Evolutionary conservation across 768 basidiomycete genomes (phyloP).

Genomic region (Suillus bovinus): DNA sequence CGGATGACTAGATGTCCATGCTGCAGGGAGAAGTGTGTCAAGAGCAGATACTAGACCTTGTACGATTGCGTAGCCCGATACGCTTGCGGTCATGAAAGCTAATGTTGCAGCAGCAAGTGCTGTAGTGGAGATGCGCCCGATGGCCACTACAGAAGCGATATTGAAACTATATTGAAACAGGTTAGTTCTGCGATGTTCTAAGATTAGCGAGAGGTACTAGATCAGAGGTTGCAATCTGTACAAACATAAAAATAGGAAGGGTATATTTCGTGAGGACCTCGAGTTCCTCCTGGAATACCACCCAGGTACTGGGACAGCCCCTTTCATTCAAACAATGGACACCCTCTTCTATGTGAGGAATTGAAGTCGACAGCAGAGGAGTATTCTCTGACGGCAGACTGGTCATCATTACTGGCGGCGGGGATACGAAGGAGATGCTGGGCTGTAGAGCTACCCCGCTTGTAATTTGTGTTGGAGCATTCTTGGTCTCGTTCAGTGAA

Average conservation of each 20-base stretch:
- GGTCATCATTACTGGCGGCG: neutral
- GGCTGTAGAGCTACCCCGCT: neutral
- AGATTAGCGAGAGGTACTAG: constrained; percentile 9
- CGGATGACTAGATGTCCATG: constrained; percentile 90
- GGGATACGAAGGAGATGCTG: constrained; percentile 18
- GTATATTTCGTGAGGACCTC: constrained; percentile 61
- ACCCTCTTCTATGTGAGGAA: constrained; percentile 58
- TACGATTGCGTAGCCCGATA: constrained; percentile 60
- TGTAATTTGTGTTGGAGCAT: neutral
- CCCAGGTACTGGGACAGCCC: constrained; percentile 23
- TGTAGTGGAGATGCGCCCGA: constrained; percentile 88
- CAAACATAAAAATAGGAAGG: constrained; percentile 71
- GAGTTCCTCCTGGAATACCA: constrained; percentile 58
- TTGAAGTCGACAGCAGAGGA: constrained; percentile 51
- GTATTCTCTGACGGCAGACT: constrained; percentile 47
- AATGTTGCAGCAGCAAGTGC: constrained; percentile 84
- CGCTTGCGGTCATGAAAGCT: constrained; percentile 72
- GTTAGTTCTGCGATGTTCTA: constrained; percentile 53
- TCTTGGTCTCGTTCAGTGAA: neutral
- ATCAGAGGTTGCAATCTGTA: constrained; percentile 12
- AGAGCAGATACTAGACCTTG: constrained; percentile 83
- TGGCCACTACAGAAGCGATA: constrained; percentile 79
- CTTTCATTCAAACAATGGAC: constrained; percentile 31
- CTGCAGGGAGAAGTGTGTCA: constrained; percentile 91
- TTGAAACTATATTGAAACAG: constrained; percentile 85